Base-by-base conservation (phyloP, 345 rosid genomes). In the Brassica cretica region DNA sequence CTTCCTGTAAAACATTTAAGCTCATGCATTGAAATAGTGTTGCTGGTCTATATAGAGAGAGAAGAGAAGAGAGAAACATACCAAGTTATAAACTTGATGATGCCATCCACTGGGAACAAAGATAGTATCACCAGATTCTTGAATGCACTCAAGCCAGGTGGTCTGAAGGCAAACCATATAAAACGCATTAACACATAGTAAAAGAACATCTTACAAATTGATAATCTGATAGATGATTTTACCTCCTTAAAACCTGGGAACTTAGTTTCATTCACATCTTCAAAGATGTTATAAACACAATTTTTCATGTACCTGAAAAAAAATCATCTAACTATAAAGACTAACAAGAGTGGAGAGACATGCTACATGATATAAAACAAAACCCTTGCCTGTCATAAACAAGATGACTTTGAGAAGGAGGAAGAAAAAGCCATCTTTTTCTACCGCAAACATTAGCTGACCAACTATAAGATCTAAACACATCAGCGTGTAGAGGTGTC, bases 61-160 rank as follows among this genome's bases (percentile, higher is more conserved):
- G 19, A 67, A 74, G 66, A 16, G 21, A 61, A 68, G 59, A 69
- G 37, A 24, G 61, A 66, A 44, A 68, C 27, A 44, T 85, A 92
- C 98, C 90, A 92, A 82, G 88, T 94, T 94, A 68, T 87, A 93
- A 68, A 94, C 98, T 92, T 94, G 98, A 87, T 94, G 95, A 84
- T 89, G 90, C 98, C 98, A 94, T 78, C 98, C 98, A 68, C 98
- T 91, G 24, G 98, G 98, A 71, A 92, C 98, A 87, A 88, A 92
- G 73, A 92, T 87, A 69, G 87, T 81, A 78, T 91, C 96, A 70
- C 89, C 88, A 33, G 82, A 71, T 75, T 86, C 90, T 84, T 92
- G 98, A 81, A 78, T 79, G 82, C 97, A 91, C 65, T 89, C 97
- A 73, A 88, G 72, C 98, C 98, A 94, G 75, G 85, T 64, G 46